phyloP scores from a whole-genome alignment of 2,329 filamentous ascomycete genomes.

The Colletotrichum tofieldiae region DNA sequence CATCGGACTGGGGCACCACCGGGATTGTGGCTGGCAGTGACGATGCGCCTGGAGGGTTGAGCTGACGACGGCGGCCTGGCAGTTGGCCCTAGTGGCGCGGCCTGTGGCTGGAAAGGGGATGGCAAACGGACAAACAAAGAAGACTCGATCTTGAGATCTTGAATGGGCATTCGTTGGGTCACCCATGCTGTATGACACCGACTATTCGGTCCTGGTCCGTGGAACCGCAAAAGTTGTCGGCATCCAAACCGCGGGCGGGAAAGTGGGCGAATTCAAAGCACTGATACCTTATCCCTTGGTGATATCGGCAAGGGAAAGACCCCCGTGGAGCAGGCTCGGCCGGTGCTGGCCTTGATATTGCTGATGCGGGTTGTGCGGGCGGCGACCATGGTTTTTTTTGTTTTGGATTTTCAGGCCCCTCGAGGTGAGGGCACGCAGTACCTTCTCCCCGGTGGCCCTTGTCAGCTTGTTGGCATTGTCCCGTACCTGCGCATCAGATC shows the following conservation, averaged over 20 bases:
- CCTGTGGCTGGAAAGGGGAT: not conserved
- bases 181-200: not conserved
- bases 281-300: conserved; percentile 21
- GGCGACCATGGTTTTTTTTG: not conserved
- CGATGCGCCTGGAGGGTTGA: not conserved
- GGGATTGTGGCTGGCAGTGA: conserved; percentile 13
- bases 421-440: not conserved
- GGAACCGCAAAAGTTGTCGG: not conserved
- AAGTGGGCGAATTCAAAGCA: not conserved
- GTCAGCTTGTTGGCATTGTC: not conserved
- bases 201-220: not conserved
- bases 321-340: not conserved
- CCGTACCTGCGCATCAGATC: conserved; percentile 28
- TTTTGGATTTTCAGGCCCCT: conserved; percentile 14
- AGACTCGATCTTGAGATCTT: not conserved
- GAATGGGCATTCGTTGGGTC: not conserved
- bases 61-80: not conserved
- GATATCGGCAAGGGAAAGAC: conserved; percentile 25
- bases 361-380: conserved; percentile 12
- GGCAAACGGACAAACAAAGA: conserved; percentile 19
- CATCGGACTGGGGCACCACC: conserved; percentile 19
- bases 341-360: not conserved
- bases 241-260: not conserved
- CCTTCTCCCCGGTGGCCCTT: not conserved
- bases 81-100: not conserved